Evolutionary conservation across 768 basidiomycete species (phyloP), one percentile per base, ranked within the genome.

Genomic region (Termitomyces heimii): DNA sequence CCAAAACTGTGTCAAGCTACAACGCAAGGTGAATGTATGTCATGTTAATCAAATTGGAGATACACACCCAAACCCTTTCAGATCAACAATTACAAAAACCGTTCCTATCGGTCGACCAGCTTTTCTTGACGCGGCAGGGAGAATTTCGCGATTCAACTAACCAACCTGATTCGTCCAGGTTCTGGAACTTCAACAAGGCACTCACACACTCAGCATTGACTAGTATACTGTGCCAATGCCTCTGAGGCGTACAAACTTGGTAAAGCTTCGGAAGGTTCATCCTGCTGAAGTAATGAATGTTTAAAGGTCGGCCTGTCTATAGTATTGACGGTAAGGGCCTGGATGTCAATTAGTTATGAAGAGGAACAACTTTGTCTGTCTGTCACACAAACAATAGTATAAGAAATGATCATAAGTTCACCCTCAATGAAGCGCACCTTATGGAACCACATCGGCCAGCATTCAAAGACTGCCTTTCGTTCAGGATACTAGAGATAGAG

Each of bases 381-480:
- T 88, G 59, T 35, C 4, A n/a, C 22, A 44, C 18, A 16, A 59
- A 8, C 16, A 26, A 10, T 47, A 43, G 16, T 9, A 55, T 31
- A 34, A 39, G 37, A 37, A 18, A 26, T 40, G 6, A 28, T 32
- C 32, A 16, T 29, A 13, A 12, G 48, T 29, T 26, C 29, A 43
- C 12, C 9, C n/a, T 31, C 13, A 7, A 20, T 28, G 32, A 29
- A 37, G 60, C 78, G 31, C 51, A 82, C 86, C 74, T 89, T 89
- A 68, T 91, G 88, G 63, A 87, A 89, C 74, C 81, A 89, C 75
- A 89, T 80, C 3, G 87, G 87, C 88, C 88, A 91, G 60, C 80
- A 83, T 53, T 86, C 81, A 61, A 89, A 88, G 7, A 90, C 82
- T 1, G 79, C 77, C 52, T 82, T 77, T 44, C 88, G 82, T 60